Conservation (phyloP, 495 filamentous ascomycete genomes). For the Penicillium waksmanii region DNA sequence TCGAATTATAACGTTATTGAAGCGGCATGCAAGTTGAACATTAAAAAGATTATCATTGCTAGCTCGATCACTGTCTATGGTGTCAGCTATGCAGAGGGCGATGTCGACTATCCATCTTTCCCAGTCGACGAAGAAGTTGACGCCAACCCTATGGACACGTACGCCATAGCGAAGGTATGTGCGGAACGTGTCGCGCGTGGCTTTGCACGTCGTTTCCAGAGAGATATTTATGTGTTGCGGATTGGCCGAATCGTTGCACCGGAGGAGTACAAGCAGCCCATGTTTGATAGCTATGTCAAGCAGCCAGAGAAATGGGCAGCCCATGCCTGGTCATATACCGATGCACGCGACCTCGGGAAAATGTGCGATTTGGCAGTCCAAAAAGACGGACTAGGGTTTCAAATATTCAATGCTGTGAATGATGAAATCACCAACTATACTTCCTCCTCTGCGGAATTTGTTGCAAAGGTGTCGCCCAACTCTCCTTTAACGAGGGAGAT, state of each 20-base stretch:
- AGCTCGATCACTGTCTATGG: slow-evolving; percentile 62
- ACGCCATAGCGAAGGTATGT: slow-evolving; percentile 63
- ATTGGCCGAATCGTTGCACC: slow-evolving; percentile 63
- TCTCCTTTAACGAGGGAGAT: slow-evolving; percentile 54
- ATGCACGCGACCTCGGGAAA: slow-evolving; percentile 61
- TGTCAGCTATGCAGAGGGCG: slow-evolving; percentile 60
- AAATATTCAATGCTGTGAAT: slow-evolving; percentile 66
- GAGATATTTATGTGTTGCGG: slow-evolving; percentile 62
- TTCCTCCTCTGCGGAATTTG: slow-evolving; percentile 49
- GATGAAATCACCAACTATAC: slow-evolving; percentile 54
- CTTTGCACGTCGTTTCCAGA: slow-evolving; percentile 56
- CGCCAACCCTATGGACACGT: slow-evolving; percentile 57
- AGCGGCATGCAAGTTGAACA: slow-evolving; percentile 59
- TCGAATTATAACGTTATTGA: slow-evolving; percentile 65
- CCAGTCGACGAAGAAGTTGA: slow-evolving; percentile 60
- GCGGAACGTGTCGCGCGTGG: slow-evolving; percentile 58
- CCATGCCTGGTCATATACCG: slow-evolving; percentile 64
- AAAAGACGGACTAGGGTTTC: slow-evolving; percentile 58
- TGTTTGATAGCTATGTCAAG: slow-evolving; percentile 52
- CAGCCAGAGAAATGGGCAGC: slow-evolving; percentile 52
- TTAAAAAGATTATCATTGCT: slow-evolving; percentile 64
- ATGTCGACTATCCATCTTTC: slow-evolving; percentile 58
- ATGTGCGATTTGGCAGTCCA: slow-evolving; percentile 56
- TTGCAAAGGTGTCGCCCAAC: slow-evolving; percentile 49
- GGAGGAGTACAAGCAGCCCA: slow-evolving; percentile 56